Evolutionary conservation across 805 yeast species (phyloP), one percentile per base, ranked within the genome.

Genomic region (Wickerhamiella kazuoi): DNA sequence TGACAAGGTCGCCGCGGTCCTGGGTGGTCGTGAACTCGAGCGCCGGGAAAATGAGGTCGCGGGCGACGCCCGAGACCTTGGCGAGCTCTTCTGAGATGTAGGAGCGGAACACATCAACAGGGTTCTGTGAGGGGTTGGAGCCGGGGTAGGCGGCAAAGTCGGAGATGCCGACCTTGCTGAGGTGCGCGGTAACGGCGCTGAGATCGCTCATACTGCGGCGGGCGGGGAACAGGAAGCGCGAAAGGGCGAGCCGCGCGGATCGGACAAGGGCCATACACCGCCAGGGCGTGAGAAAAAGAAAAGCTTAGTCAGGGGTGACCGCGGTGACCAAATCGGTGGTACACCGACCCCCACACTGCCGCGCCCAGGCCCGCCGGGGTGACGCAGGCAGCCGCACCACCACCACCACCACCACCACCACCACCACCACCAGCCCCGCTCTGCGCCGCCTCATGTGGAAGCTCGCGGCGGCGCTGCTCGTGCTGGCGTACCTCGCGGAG

Each of bases 1-100:
- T 73, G 45, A 87, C 69, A 52, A 90, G 68, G 59, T 90, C 98
- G 55, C 97, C 98, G 53, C 87, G 78, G 44, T 84, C 95, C 49
- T 79, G 62, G 31, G 84, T 76, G 47, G 71, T 67, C 18, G 95
- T 83, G 68, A 87, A 72, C 61, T 90, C 97, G 52, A 90, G 68
- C 29, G 94, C 83, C 41, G 83, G 80, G 59, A 68, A 81, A 46
- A 86, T 81, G 37, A 83, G 56, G 3, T 64, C 61, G 41, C 69
- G 62, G 43, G 77, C 79, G 31, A 84, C 93, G 29, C 76, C 78
- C 16, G 93, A 69, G 49, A 90, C 62, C 47, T 68, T 65, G 43
- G 79, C 67, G 43, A 90, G 68, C 56, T 86, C 87, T 46, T 72
- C 69, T 37, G 94, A 64, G 57, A 90, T 81, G 61, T 81, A 83